A percentile compares a stretch with the other conserved stretches of the same genome.
phyloP scores from a whole-genome alignment of 805 yeast genomes.

The Saccharomycopsis babjevae region DNA sequence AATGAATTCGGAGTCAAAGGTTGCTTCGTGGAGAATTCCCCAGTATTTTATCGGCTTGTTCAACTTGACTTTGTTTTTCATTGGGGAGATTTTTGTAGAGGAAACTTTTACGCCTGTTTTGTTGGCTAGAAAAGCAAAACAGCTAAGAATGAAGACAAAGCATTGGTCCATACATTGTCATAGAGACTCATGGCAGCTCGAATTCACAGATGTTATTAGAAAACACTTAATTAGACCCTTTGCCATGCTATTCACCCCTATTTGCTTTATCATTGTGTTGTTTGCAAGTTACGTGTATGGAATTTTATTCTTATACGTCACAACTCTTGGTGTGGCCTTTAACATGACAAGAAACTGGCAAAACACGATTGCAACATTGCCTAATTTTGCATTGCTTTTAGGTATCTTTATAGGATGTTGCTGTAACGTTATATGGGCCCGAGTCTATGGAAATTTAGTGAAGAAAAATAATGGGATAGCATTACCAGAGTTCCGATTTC shows the following conservation, averaged over 20 bases:
- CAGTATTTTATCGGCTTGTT: constrained; percentile 41
- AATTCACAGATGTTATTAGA: constrained; percentile 29
- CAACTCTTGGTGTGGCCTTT: constrained; percentile 34
- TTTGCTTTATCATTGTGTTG: constrained; percentile 33
- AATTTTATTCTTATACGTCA: constrained; percentile 34
- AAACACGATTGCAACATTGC: constrained; percentile 27
- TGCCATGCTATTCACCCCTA: constrained; percentile 36
- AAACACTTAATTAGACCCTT: constrained; percentile 45
- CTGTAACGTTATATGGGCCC: constrained; percentile 30
- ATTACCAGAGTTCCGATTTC: constrained; percentile 53
- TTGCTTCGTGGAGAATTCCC: constrained; percentile 50
- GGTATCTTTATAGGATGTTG: constrained; percentile 30
- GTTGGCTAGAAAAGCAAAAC: constrained; percentile 36
- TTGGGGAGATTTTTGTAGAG: constrained; percentile 35
- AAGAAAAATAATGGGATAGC: constrained; percentile 40
- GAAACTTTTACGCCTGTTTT: constrained; percentile 55
- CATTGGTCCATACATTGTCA: constrained; percentile 48
- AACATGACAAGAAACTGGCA: constrained; percentile 24
- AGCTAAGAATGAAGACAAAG: constrained; percentile 42
- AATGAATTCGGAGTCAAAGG: constrained; percentile 28
- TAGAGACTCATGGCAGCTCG: constrained; percentile 42
- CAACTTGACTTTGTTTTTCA: constrained; percentile 24
- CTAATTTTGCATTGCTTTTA: constrained; percentile 28
- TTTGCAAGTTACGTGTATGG: constrained; percentile 43
- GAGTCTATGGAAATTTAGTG: constrained; percentile 29